These are phyloP conservation scores for Dryas alaskensis DNA, from an alignment of 306 rosid genomes.

Conservation along the genomic window DNA sequence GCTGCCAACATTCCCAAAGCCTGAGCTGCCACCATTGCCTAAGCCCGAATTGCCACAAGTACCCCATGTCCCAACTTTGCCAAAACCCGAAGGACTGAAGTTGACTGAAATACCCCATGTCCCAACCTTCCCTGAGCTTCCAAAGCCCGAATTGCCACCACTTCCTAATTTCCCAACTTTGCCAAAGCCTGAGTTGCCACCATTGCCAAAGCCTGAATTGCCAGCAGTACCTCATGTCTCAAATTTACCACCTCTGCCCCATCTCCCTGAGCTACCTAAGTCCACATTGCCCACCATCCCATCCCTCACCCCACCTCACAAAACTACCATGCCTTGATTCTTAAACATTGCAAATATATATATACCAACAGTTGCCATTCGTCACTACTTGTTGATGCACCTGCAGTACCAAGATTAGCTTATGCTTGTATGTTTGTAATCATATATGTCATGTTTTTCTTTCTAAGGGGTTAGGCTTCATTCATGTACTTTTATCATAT, in stretches of 20 bases:
- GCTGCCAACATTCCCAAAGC: neutral
- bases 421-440: no score
- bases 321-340: neutral
- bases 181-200: conserved; percentile 15
- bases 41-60: neutral
- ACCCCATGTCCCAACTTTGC: conserved; percentile 4
- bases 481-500: no score
- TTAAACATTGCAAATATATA: no score
- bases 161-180: neutral
- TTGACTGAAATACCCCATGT: conserved; percentile 21
- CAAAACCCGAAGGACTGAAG: conserved; percentile 11
- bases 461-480: no score
- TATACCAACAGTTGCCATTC: no score
- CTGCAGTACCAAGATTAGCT: no score
- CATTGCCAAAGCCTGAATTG: conserved; percentile 17
- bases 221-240: conserved; percentile 5
- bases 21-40: neutral
- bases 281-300: conserved; percentile 12
- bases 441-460: no score
- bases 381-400: no score
- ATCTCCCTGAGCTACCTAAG: conserved; percentile 14
- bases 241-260: conserved; percentile 17
- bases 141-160: conserved; percentile 7
- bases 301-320: neutral
- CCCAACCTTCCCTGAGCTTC: conserved; percentile 13